Evolutionary conservation across 1,284 basidiomycete species (phyloP).

Genomic region (Heimioporus punctisporus): DNA sequence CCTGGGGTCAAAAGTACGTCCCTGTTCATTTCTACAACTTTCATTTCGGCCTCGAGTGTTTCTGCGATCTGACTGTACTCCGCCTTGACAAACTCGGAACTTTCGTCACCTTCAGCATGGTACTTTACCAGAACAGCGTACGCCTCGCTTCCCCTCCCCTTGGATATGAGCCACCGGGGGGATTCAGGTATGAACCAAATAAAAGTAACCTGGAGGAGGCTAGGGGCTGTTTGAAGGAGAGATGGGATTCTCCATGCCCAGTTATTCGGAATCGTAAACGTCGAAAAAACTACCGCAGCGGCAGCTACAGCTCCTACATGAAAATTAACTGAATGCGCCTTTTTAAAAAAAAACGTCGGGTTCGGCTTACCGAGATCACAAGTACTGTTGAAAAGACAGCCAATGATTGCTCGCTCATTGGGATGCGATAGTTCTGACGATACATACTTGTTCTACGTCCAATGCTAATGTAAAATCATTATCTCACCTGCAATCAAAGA

Average conservation of each 20-base stretch:
- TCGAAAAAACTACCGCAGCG: constrained; percentile 43
- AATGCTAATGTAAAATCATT: not conserved
- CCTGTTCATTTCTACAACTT: no score
- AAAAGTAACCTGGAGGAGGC: constrained; percentile 47
- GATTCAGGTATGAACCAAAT: constrained; percentile 24
- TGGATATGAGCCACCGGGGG: constrained; percentile 10
- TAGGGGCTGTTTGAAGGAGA: constrained; percentile 49
- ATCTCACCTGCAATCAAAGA: constrained; percentile 15
- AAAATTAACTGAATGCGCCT: not conserved
- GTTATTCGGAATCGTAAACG: constrained; percentile 47
- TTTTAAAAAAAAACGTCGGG: no score
- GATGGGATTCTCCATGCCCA: constrained; percentile 40
- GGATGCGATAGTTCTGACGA: constrained; percentile 16
- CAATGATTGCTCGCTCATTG: constrained; percentile 16
- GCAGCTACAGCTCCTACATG: constrained; percentile 10
- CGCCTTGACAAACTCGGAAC: no score
- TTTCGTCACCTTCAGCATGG: constrained; percentile 3
- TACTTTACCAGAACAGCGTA: constrained; percentile 14
- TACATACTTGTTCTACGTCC: not conserved
- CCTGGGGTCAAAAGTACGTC: not conserved
- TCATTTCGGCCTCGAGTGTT: no score
- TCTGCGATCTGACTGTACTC: no score
- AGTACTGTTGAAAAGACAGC: constrained; percentile 4
- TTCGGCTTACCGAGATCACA: constrained; percentile 10
- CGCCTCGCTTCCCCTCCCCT: constrained; percentile 46